A percentile compares a stretch with the other conserved stretches of the same genome.
Conservation (phyloP, 2,329 filamentous ascomycete species). For the Lachnellula cervina region DNA sequence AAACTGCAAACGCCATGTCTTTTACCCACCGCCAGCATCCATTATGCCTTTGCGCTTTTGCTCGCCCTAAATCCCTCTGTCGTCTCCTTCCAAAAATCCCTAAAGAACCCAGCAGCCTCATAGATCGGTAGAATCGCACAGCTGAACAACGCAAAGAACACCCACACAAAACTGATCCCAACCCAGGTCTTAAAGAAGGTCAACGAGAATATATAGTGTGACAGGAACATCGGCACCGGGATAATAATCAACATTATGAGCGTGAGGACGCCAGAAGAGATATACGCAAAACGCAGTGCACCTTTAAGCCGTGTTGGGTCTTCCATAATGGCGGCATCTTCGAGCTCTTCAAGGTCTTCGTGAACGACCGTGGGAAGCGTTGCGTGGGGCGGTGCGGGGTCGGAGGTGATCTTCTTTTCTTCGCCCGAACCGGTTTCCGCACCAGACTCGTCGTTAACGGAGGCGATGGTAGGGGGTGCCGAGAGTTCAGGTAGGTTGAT, state of each 20-base stretch:
- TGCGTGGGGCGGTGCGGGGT: too few species aligned
- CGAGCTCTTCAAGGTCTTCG: neutral
- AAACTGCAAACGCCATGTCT: too few species aligned
- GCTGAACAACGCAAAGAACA: constrained; percentile 5
- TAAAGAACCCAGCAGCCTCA: constrained; percentile 4
- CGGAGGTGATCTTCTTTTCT: too few species aligned
- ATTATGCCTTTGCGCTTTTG: too few species aligned
- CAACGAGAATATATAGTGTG: constrained; percentile 7
- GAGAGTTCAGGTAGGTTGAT: neutral
- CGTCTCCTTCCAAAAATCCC: neutral
- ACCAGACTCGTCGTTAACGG: neutral
- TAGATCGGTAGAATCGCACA: constrained; percentile 10
- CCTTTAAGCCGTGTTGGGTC: neutral
- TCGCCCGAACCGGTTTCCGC: too few species aligned
- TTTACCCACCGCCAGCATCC: too few species aligned
- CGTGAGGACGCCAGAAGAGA: neutral
- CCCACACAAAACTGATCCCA: constrained; percentile 10
- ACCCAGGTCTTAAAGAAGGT: constrained; percentile 10
- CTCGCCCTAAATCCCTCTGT: too few species aligned
- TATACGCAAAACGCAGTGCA: neutral
- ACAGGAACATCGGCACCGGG: constrained; percentile 9
- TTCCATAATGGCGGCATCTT: constrained; percentile 1
- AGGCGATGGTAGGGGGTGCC: neutral
- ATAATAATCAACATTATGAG: neutral
- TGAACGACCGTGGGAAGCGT: neutral